Evolutionary conservation across 495 filamentous ascomycete species (phyloP), one percentile per base, ranked within the genome.

Genomic region (Penicillium goetzii): DNA sequence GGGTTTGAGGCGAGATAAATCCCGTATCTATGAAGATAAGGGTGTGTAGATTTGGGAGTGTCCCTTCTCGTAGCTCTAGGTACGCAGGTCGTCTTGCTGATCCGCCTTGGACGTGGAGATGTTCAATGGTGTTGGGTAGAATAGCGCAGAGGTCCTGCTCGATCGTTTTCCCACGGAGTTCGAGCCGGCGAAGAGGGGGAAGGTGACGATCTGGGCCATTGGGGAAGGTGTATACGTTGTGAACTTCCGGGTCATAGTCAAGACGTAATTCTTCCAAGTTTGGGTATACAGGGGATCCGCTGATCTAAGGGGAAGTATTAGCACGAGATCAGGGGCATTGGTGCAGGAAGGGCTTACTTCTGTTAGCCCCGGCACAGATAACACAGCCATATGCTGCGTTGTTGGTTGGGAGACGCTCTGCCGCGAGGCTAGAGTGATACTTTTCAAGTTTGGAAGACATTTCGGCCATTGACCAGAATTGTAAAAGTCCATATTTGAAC

Each of bases 251-350:
- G n/a, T 74, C 52, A 26, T 71, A 76, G 30, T 70, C 60, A 10
- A 81, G 66, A 14, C 70, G 63, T 2, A 81, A 53, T 52, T 80
- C 78, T 60, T 76, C 72, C 8, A 81, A 64, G 21, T 78, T 80
- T 21, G 75, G 71, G 45, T 78, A 72, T 1, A 60, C 19, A 17
- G 68, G 65, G 4, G 68, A 62, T 28, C 59, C n/a, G 36, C 33
- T 3, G 26, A 33, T 62, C 64, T 62, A 25, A 2, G 32, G n/a
- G 23, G 3, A 14, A 30, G 3, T 21, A 14, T 34, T 57, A 32
- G 25, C 1, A 10, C 15, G 1, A 9, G 26, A 14, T 17, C 19
- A 19, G 14, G 5, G 1, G 28, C 15, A 14, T 1, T 17, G 8
- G 17, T 25, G 11, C 1, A 41, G 21, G 19, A 56, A 1, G 15